Base-by-base conservation (phyloP, 306 rosid genomes). In the Carpinus viminea region DNA sequence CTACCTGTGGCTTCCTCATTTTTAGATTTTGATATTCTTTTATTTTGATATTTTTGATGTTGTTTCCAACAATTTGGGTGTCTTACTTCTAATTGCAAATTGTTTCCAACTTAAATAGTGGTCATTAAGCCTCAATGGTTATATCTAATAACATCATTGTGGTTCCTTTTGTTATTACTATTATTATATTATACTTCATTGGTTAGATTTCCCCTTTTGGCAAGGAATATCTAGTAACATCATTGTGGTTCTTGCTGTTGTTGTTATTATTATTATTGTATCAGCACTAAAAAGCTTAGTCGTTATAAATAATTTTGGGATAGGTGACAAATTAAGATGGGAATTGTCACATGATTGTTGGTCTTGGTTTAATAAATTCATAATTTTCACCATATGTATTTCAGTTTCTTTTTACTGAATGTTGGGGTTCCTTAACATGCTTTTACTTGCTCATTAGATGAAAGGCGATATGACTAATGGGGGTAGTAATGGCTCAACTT, bases 391-490 rank as follows among this genome's bases (percentile, higher is more conserved):
- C 11, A 4, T 55, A n/a, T 55, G 12, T 8, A n/a, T 55, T n/a
- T 18, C 28, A 7, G 9, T 55, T 55, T 55, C 24, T 55, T 18
- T 20, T 55, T 8, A 20, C 9, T 87, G 88, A 83, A 64, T 16
- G 55, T 79, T 52, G 90, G 82, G 73, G 84, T 82, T 64, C 68
- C 74, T 55, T 55, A n/a, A 55, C 36, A 81, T 79, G 50, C 86
- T 85, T 70, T 64, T 87, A 43, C 88, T 87, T 74, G 79, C 70
- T 64, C 16, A 64, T 26, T 41, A 64, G 43, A 15, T 64, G 70
- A 64, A 87, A 75, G 36, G 61, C 15, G 53, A 64, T 17, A 11
- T 17, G 72, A 52, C 51, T 52, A 34, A 11, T 38, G 73, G 8
- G 74, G 59, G 77, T 72, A 82, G 72, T 51, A 68, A 68, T n/a